Base-by-base conservation (phyloP, 2,329 filamentous ascomycete genomes). In the Knufia fluminis region DNA sequence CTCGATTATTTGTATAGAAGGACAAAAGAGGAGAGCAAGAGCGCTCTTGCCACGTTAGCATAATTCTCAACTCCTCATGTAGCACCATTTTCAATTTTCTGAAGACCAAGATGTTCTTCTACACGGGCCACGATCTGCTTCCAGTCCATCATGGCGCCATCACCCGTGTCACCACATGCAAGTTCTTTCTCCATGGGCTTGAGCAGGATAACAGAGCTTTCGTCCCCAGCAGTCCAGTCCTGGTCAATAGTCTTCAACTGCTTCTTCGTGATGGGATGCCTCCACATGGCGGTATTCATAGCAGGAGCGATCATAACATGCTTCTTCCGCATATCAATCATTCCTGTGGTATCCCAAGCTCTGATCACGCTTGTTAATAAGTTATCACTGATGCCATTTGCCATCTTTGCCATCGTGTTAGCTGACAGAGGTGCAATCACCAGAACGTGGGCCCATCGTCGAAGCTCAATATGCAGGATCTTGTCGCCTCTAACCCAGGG, bases 241-340 rank as follows among this genome's bases (percentile, higher is more conserved):
- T 84, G 76, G 54, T 82, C 76, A 41, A 96, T 69, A 0, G 85
- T 71, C 35, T 69, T 69, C 32, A 95, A 67, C 55, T 95, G 87
- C 54, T 77, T 79, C 44, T 68, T 74, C 1, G 90, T 95, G 40
- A 94, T 71, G 1, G 89, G 90, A 63, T 96, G 88, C 49, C 75
- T 72, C 84, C 86, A 94, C 90, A 95, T 95, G 3, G 83, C 81
- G 20, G 80, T 88, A 64, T 96, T 95, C 87, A 95, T 94, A 24
- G 85, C 82, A 1, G 83, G 82, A 2, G 85, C 85, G 0, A 91
- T 84, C 1, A 92, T 60, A 31, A 94, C 87, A 55, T 73, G 77
- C 65, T 83, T 83, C 64, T 74, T 79, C 46, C 62, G 65, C 35
- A 57, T 62, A 41, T 85, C 80, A 4, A 83, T 68, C 14, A 73